These are phyloP conservation scores for Neophaeococcomyces aloes DNA, from an alignment of 2,329 filamentous ascomycete genomes.

Conservation along the genomic window DNA sequence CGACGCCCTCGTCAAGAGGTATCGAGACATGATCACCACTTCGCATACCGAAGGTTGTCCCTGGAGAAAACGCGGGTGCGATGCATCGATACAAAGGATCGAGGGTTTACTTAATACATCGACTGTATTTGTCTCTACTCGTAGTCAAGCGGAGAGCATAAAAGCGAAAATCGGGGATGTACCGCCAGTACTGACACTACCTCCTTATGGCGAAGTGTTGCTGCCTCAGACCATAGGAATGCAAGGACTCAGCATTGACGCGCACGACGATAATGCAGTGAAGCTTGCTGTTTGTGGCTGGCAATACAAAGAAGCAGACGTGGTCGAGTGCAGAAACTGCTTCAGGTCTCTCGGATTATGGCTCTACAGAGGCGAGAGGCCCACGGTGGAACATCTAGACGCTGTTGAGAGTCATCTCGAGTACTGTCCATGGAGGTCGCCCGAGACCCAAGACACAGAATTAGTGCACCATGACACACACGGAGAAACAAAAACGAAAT, in stretches of 20 bases:
- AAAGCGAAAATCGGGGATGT: constrained; percentile 32
- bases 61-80: constrained; percentile 81
- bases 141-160: constrained; percentile 53
- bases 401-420: constrained; percentile 64
- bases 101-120: constrained; percentile 51
- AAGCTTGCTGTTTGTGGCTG: constrained; percentile 63
- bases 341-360: constrained; percentile 82
- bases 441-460: constrained; percentile 20
- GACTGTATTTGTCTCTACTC: constrained; percentile 47
- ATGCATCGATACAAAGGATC: constrained; percentile 59
- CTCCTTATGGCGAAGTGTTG: constrained; percentile 19
- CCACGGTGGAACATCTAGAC: constrained; percentile 60
- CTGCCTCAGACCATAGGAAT: constrained; percentile 25
- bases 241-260: constrained; percentile 20
- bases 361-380: constrained; percentile 60
- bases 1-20: constrained; percentile 63
- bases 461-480: constrained; percentile 4
- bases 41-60: constrained; percentile 73
- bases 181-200: constrained; percentile 35
- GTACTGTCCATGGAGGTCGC: constrained; percentile 61
- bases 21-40: constrained; percentile 59
- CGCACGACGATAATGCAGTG: constrained; percentile 50
- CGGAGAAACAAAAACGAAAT: constrained; percentile 12
- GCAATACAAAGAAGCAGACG: constrained; percentile 50
- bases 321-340: constrained; percentile 74